A percentile compares a stretch with the other conserved stretches of the same genome.
Conservation (phyloP, 306 rosid genomes). For the Vicia faba region DNA sequence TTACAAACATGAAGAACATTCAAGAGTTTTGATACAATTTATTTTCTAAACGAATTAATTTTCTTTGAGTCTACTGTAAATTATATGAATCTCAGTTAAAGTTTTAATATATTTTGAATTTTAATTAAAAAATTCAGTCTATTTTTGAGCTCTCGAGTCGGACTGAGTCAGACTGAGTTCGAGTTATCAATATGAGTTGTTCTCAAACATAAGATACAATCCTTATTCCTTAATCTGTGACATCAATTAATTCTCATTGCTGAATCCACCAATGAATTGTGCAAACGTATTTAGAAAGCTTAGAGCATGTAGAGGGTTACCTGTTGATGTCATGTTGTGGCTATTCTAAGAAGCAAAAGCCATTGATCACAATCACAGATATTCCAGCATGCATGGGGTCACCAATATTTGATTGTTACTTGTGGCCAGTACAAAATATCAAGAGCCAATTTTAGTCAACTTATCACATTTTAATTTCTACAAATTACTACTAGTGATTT, state of each 20-base stretch:
- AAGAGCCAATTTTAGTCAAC: slow-evolving; percentile 31
- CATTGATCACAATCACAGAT: slow-evolving; percentile 16
- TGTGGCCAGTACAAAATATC: background rate
- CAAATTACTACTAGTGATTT: background rate
- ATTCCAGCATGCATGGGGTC: slow-evolving; percentile 35
- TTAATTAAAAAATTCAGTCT: too few relatives aligned
- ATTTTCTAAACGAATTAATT: too few relatives aligned
- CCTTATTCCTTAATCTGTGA: background rate
- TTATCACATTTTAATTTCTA: slow-evolving; percentile 11
- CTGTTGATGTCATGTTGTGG: slow-evolving; percentile 9
- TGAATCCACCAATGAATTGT: slow-evolving; percentile 4
- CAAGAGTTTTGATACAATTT: too few relatives aligned
- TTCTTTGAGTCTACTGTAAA: too few relatives aligned
- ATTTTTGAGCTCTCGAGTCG: too few relatives aligned
- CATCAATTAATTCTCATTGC: background rate
- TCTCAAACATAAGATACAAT: too few relatives aligned
- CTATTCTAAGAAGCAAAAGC: slow-evolving; percentile 5
- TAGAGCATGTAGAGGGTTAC: background rate
- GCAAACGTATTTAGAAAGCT: slow-evolving; percentile 20
- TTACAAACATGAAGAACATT: too few relatives aligned
- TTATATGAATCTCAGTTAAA: too few relatives aligned
- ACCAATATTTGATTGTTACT: slow-evolving; percentile 4
- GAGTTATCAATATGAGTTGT: too few relatives aligned
- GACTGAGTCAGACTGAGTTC: too few relatives aligned
- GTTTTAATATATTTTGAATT: too few relatives aligned